Evolutionary conservation across 768 basidiomycete genomes (phyloP).

Genomic region (Candolleomyces aberdarensis): DNA sequence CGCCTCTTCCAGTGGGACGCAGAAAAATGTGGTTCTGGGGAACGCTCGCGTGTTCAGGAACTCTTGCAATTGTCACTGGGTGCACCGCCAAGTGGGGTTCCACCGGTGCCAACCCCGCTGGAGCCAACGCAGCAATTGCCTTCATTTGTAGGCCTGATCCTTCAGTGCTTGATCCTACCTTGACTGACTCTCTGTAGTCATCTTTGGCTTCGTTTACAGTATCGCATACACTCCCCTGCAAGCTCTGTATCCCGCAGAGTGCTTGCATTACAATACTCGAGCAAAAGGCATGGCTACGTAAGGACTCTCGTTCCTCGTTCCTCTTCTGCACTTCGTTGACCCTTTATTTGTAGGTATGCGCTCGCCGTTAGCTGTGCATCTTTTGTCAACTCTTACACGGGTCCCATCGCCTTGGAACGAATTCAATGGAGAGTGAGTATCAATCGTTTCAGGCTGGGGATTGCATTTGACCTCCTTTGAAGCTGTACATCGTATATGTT

Average conservation of each 20-base stretch:
- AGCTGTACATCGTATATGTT: conserved; percentile 39
- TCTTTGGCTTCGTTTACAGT: conserved; percentile 53
- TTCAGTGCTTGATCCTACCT: background rate
- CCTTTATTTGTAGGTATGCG: conserved; percentile 29
- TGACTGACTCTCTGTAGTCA: conserved; percentile 30
- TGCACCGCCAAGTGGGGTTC: conserved; percentile 39
- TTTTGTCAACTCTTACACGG: conserved; percentile 51
- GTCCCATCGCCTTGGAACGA: conserved; percentile 32
- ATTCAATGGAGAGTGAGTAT: conserved; percentile 33
- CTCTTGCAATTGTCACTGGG: conserved; percentile 41
- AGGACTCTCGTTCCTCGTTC: conserved; percentile 7
- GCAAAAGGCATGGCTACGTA: conserved; percentile 62
- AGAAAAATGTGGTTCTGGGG: conserved; percentile 49
- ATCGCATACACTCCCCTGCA: conserved; percentile 60
- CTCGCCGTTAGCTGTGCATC: conserved; percentile 42
- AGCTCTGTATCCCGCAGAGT: conserved; percentile 54
- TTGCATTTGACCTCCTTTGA: background rate
- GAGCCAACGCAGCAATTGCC: conserved; percentile 42
- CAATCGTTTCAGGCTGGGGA: background rate
- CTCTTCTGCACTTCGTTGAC: background rate
- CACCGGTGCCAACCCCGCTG: conserved; percentile 31
- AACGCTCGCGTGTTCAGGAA: conserved; percentile 34
- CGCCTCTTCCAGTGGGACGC: conserved; percentile 27
- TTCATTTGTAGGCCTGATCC: conserved; percentile 37
- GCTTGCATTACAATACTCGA: conserved; percentile 52